Base-by-base conservation (phyloP, 2,329 filamentous ascomycete genomes). In the Seiridium cupressi region DNA sequence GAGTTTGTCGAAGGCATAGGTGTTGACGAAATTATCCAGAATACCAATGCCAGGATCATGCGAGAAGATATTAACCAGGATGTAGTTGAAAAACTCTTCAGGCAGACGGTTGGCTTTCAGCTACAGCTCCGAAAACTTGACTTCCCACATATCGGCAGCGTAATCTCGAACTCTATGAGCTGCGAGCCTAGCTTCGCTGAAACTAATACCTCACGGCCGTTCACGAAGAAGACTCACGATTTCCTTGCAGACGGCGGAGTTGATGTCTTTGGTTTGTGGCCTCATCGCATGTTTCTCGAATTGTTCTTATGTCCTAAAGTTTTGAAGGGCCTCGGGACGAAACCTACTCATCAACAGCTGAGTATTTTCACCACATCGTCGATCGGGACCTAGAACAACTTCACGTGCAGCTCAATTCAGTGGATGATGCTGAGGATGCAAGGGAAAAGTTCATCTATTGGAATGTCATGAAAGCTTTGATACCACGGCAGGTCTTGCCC, bases 1-100 rank as follows among this genome's bases (percentile, higher is more conserved):
- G 51, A 51, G 18, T 63, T 61, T 38, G 58, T 65, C 44, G 57
- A 63, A 55, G 61, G 61, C 36, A 47, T 64, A 4, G 35, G 59
- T 42, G 51, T 63, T 35, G 38, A 54, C 53, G 40, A 61, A 1
- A 57, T 64, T 58, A 40, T 64, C n/a, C 51, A 62, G 42, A 44
- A 62, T 53, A n/a, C n/a, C 10, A 4, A 35, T 51, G n/a, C 49
- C 8, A 51, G 49, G 31, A 31, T 34, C 34, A 51, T 51, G 18
- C n/a, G 49, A 35, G 18, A 31, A n/a, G 49, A 51, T 36, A 51
- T 51, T 36, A 51, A 35, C 32, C 18, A 57, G 5, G 18, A 47
- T 11, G 32, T 18, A 40, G 31, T 57, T 18, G 42, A 46, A 44
- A 18, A n/a, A 11, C 44, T 57, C 26, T 57, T 26, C 42, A n/a